Conservation (phyloP, 1,284 basidiomycete species). For the Pseudozyma thailandica region DNA sequence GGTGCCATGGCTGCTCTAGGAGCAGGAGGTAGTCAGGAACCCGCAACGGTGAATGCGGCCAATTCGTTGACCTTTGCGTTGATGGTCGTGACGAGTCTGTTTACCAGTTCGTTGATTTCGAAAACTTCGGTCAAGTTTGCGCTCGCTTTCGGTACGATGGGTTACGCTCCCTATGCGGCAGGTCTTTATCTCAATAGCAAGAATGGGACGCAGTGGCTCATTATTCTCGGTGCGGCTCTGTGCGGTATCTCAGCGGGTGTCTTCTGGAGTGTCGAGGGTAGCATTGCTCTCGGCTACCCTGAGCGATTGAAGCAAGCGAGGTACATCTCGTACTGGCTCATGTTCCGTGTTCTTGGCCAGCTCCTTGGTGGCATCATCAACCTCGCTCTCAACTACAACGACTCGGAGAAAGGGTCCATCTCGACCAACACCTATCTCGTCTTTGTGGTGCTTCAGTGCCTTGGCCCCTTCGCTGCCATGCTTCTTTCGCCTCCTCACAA, state of each 20-base stretch:
- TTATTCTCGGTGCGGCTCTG: constrained; percentile 68
- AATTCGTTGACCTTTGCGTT: constrained; percentile 68
- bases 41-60: constrained; percentile 66
- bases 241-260: constrained; percentile 68
- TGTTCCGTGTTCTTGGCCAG: constrained; percentile 63
- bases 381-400: constrained; percentile 67
- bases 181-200: constrained; percentile 63
- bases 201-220: constrained; percentile 63
- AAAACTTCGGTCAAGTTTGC: constrained; percentile 60
- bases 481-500: constrained; percentile 65
- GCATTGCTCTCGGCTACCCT: constrained; percentile 62
- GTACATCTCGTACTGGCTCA: constrained; percentile 68
- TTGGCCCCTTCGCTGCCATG: constrained; percentile 65
- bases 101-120: constrained; percentile 52
- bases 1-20: constrained; percentile 65
- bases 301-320: constrained; percentile 62
- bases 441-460: constrained; percentile 68
- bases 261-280: constrained; percentile 64
- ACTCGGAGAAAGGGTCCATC: constrained; percentile 62
- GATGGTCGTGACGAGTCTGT: constrained; percentile 66
- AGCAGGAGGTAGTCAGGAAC: constrained; percentile 63
- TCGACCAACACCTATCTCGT: constrained; percentile 67
- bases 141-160: constrained; percentile 61
- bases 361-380: constrained; percentile 68
- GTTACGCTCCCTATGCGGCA: constrained; percentile 67